Conservation (phyloP, 1,284 basidiomycete genomes). For the Exobasidium rhododendri region DNA sequence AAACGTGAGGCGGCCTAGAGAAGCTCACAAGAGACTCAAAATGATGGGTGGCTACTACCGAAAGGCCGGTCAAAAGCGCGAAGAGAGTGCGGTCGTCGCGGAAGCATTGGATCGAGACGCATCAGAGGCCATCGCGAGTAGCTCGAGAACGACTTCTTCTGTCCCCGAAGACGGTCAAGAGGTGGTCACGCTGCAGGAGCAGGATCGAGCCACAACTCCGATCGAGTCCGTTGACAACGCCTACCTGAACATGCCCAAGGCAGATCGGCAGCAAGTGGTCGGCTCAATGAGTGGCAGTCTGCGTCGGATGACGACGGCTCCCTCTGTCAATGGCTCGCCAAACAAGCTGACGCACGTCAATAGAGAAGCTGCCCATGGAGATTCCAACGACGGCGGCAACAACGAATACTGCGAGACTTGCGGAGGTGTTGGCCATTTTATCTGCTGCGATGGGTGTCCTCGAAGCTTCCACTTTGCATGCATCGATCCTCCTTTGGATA, state of each 20-base stretch:
- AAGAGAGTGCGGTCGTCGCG: neutral
- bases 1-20: neutral
- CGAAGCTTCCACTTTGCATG: conserved; percentile 94
- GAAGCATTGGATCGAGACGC: neutral
- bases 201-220: neutral
- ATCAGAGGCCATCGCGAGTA: neutral
- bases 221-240: neutral
- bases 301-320: neutral
- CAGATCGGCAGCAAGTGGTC: neutral
- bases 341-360: neutral
- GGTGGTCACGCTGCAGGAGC: neutral
- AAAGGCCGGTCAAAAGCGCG: neutral
- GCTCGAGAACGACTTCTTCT: conserved; percentile 3
- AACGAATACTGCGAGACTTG: conserved; percentile 94
- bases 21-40: conserved; percentile 8
- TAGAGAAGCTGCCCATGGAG: neutral
- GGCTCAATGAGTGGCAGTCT: neutral
- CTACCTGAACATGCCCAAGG: neutral
- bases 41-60: conserved; percentile 8
- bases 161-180: neutral
- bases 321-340: neutral
- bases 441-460: conserved; percentile 87
- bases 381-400: conserved; percentile 59
- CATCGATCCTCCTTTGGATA: conserved; percentile 87
- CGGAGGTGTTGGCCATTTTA: conserved; percentile 70